Conservation (phyloP, 176 grass and related monocot genomes). For the Areca catechu region DNA sequence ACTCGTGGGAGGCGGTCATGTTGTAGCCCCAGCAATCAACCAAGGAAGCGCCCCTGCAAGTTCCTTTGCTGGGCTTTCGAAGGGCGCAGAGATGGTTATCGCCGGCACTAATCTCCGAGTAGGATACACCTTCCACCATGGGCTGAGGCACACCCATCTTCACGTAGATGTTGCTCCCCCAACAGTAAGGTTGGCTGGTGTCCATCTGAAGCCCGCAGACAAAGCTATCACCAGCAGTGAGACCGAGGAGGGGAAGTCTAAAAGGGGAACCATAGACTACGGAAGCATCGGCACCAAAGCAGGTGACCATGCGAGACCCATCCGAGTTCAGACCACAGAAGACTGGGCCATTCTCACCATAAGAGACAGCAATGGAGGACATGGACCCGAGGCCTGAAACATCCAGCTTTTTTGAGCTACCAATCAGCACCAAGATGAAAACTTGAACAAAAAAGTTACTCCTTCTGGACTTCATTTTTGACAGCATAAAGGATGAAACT, state of each 20-base stretch:
- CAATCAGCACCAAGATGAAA: constrained; percentile 7
- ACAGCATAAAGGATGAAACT: not conserved
- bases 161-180: constrained; percentile 89
- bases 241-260: constrained; percentile 60
- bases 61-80: constrained; percentile 20
- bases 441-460: not conserved
- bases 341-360: constrained; percentile 86
- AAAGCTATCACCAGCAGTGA: constrained; percentile 85
- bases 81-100: constrained; percentile 87
- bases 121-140: constrained; percentile 64
- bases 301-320: constrained; percentile 63
- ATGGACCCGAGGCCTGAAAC: constrained; percentile 72
- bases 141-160: constrained; percentile 95
- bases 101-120: constrained; percentile 78
- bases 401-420: not conserved
- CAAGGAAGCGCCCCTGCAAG: constrained; percentile 26
- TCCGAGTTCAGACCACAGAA: constrained; percentile 85
- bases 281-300: constrained; percentile 76
- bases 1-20: constrained; percentile 64
- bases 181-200: constrained; percentile 81
- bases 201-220: constrained; percentile 80
- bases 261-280: constrained; percentile 77
- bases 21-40: constrained; percentile 99
- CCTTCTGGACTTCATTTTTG: constrained; percentile 17
- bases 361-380: constrained; percentile 88